These are phyloP conservation scores for Talaromyces trachyspermus DNA, from an alignment of 495 filamentous ascomycete genomes.

Conservation along the genomic window DNA sequence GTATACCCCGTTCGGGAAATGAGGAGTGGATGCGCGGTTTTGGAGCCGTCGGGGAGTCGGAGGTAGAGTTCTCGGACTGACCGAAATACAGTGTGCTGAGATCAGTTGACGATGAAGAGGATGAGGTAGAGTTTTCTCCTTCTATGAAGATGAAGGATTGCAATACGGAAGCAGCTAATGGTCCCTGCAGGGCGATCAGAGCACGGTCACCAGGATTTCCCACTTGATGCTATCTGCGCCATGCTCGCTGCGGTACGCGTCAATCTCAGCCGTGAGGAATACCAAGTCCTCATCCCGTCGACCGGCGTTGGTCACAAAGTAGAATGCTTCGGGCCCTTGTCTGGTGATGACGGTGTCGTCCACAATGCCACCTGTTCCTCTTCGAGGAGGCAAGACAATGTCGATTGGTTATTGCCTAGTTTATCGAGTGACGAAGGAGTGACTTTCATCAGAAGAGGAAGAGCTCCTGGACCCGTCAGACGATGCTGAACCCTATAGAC, in stretches of 20 bases:
- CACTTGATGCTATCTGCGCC: constrained; percentile 51
- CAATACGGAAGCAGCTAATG: constrained; percentile 60
- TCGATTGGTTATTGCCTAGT: constrained; percentile 55
- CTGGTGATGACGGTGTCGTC: constrained; percentile 88
- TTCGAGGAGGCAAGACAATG: constrained; percentile 73
- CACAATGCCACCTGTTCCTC: constrained; percentile 80
- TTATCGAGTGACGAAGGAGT: constrained; percentile 62
- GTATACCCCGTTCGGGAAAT: constrained; percentile 90
- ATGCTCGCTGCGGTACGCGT: constrained; percentile 39
- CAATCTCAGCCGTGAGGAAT: constrained; percentile 62
- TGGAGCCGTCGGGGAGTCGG: constrained; percentile 36
- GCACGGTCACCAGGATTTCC: constrained; percentile 62
- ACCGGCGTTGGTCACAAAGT: constrained; percentile 94
- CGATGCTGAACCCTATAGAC: constrained; percentile 55
- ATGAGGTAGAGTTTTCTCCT: constrained; percentile 23
- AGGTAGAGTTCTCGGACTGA: constrained; percentile 53
- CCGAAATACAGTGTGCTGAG: constrained; percentile 75
- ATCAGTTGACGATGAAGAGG: too few relatives aligned
- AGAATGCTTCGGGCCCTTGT: constrained; percentile 62
- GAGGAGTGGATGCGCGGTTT: constrained; percentile 49
- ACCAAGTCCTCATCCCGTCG: constrained; percentile 78
- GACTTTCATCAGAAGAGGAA: constrained; percentile 67
- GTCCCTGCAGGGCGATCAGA: constrained; percentile 83
- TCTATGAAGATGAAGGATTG: constrained; percentile 42
- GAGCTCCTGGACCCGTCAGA: constrained; percentile 70